Percentiles rank a stretch among this genome's conserved stretches.
Evolutionary conservation across 208 protist genomes (phyloP).

Genomic region (Porcisia hertigi): DNA sequence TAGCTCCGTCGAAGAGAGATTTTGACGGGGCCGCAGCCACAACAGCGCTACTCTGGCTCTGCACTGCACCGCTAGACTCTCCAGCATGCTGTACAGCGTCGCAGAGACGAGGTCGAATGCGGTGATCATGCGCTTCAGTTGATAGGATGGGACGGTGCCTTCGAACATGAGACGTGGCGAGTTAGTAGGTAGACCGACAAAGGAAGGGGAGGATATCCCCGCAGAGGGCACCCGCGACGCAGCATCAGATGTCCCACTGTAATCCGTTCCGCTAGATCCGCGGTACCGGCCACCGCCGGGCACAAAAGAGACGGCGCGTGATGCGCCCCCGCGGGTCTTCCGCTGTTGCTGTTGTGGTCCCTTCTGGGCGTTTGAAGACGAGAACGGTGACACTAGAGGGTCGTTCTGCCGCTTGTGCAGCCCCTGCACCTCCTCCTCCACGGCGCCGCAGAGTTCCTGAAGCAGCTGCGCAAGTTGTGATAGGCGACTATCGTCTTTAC

Average conservation of each 20-base stretch:
- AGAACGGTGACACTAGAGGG: not conserved
- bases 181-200: not conserved
- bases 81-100: slow-evolving; percentile 75
- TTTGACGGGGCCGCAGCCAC: slow-evolving; percentile 73
- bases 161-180: slow-evolving; percentile 53
- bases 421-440: slow-evolving; percentile 72
- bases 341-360: not conserved
- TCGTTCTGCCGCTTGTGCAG: slow-evolving; percentile 34
- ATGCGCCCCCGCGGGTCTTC: not conserved
- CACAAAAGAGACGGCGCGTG: not conserved
- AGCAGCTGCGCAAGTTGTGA: slow-evolving; percentile 43
- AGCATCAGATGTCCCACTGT: slow-evolving; percentile 14
- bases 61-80: slow-evolving; percentile 80
- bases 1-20: slow-evolving; percentile 72
- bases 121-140: slow-evolving; percentile 65
- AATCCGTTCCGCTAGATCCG: not conserved
- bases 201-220: not conserved
- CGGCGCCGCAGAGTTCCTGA: slow-evolving; percentile 63
- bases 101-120: slow-evolving; percentile 82
- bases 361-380: not conserved
- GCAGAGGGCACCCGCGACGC: not conserved
- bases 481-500: slow-evolving; percentile 55
- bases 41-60: slow-evolving; percentile 71
- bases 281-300: not conserved
- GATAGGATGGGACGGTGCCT: slow-evolving; percentile 56